These are phyloP conservation scores for Triticum timopheevii DNA, from an alignment of 176 grass and related monocot genomes.

Conservation along the genomic window DNA sequence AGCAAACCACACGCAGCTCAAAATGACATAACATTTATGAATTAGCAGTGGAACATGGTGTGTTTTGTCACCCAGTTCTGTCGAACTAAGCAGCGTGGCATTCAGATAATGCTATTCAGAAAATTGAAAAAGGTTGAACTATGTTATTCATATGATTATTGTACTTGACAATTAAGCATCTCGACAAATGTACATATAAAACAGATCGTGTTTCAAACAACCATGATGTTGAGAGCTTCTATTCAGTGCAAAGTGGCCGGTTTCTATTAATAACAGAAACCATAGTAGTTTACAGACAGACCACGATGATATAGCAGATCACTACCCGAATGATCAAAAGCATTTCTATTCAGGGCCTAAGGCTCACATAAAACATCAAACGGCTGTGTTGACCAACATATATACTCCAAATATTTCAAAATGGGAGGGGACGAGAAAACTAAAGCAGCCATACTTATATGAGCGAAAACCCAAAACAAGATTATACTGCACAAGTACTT, in stretches of 20 bases:
- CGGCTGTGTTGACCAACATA: not conserved
- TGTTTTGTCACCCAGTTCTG: not conserved
- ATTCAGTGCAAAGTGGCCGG: not conserved
- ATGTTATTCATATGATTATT: not conserved
- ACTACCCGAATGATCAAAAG: not conserved
- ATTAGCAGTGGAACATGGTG: not conserved
- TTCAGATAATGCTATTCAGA: not conserved
- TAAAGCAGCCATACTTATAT: not conserved
- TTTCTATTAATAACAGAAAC: too few relatives aligned
- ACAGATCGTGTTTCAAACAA: not conserved
- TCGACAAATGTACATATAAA: not conserved
- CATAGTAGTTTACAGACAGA: too few relatives aligned
- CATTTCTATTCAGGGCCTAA: not conserved
- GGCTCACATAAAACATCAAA: not conserved
- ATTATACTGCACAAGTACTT: not conserved
- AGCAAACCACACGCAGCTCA: not conserved
- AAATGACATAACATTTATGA: not conserved
- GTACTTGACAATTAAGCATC: not conserved
- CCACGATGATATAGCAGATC: not conserved
- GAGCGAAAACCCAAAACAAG: not conserved
- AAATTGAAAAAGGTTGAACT: not conserved
- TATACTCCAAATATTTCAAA: not conserved
- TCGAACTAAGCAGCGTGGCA: not conserved
- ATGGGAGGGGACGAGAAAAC: not conserved
- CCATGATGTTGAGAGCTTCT: not conserved